These are phyloP conservation scores for Boletus rubroflammeus DNA, from an alignment of 768 basidiomycete species.

Conservation along the genomic window DNA sequence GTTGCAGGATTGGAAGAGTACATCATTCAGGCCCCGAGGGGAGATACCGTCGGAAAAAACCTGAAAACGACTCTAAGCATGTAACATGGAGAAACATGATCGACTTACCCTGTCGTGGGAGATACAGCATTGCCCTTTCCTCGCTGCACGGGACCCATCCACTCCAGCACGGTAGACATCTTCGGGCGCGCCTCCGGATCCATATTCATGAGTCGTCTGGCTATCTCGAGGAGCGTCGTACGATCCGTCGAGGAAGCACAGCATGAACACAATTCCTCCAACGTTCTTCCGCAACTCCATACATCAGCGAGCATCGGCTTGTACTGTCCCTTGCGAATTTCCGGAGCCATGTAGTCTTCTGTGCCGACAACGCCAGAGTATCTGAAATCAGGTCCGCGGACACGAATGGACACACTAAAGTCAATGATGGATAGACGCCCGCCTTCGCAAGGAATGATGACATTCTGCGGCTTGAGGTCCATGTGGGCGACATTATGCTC, in stretches of 20 bases:
- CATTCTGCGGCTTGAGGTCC: conserved; percentile 11
- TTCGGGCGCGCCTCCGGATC: background rate
- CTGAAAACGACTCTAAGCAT: background rate
- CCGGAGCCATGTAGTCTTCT: background rate
- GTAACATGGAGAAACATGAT: background rate
- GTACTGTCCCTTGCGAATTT: background rate
- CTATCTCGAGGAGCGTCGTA: background rate
- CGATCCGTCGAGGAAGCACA: background rate
- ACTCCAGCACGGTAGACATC: background rate
- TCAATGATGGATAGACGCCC: background rate
- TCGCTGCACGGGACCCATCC: background rate
- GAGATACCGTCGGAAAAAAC: background rate
- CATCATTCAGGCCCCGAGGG: background rate
- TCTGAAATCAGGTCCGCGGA: background rate
- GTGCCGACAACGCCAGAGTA: background rate
- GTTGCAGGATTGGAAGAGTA: background rate
- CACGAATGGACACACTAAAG: background rate
- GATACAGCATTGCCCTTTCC: background rate
- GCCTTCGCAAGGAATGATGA: background rate
- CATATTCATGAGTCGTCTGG: background rate
- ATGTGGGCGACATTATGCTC: conserved; percentile 13
- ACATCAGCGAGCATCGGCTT: background rate
- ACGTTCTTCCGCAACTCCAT: background rate
- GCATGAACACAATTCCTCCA: background rate
- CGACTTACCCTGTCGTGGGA: background rate